These are phyloP conservation scores for Coccomyxa subellipsoidea DNA, from an alignment of 163 green algal genomes.

Conservation along the genomic window DNA sequence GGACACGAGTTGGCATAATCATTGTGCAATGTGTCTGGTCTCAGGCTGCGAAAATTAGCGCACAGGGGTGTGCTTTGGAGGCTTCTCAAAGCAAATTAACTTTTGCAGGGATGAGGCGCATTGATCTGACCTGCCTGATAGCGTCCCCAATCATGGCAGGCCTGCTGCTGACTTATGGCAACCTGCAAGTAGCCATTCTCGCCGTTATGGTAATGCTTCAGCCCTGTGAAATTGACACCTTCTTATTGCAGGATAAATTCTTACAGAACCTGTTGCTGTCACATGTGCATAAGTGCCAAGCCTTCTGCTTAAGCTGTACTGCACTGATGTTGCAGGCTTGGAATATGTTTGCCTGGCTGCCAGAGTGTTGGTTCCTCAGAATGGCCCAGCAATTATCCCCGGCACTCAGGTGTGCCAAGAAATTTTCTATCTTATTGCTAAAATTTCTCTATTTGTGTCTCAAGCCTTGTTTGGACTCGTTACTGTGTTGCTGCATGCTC, in stretches of 20 bases:
- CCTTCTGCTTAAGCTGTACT: neutral
- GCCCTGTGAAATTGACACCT: neutral
- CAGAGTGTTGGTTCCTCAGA: slow-evolving; percentile 57
- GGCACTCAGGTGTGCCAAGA: slow-evolving; percentile 32
- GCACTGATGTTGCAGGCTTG: slow-evolving; percentile 25
- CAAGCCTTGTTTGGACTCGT: too few relatives aligned
- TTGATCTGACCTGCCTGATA: slow-evolving; percentile 72
- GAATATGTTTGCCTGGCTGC: slow-evolving; percentile 56
- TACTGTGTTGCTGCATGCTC: too few relatives aligned
- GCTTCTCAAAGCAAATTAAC: neutral
- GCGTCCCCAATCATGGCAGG: slow-evolving; percentile 55
- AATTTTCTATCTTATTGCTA: neutral
- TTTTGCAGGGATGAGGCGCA: slow-evolving; percentile 54
- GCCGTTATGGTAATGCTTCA: slow-evolving; percentile 28
- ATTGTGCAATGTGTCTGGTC: too few relatives aligned
- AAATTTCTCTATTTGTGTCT: too few relatives aligned
- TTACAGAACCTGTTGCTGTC: too few relatives aligned
- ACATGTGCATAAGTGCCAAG: too few relatives aligned
- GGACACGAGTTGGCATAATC: too few relatives aligned
- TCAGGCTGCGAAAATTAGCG: too few relatives aligned
- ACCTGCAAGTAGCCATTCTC: slow-evolving; percentile 37
- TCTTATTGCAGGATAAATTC: too few relatives aligned
- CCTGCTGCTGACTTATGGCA: slow-evolving; percentile 61
- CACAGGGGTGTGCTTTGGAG: too few relatives aligned
- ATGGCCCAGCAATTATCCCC: slow-evolving; percentile 28